Conservation (phyloP, 2,329 filamentous ascomycete genomes). For the Aspergillus proliferans region DNA sequence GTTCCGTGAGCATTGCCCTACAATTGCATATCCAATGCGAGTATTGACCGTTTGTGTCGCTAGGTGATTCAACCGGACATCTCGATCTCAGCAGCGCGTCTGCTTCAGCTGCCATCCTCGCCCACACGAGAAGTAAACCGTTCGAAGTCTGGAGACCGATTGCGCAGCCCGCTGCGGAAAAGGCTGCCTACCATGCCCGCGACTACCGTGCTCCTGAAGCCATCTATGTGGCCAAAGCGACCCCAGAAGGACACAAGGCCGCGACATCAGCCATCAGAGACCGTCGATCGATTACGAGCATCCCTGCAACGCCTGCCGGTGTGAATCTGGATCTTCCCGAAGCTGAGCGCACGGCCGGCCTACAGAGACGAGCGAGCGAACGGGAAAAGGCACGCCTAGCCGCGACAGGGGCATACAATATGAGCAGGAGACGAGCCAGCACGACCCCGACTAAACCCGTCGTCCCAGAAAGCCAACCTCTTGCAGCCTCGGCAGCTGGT, state of each 20-base stretch:
- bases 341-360: slow-evolving; percentile 59
- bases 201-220: slow-evolving; percentile 46
- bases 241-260: slow-evolving; percentile 64
- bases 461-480: slow-evolving; percentile 43
- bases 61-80: slow-evolving; percentile 34
- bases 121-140: slow-evolving; percentile 61
- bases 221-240: slow-evolving; percentile 37
- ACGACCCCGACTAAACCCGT: slow-evolving; percentile 50
- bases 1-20: slow-evolving; percentile 15
- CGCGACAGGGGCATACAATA: slow-evolving; percentile 68
- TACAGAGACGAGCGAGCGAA: slow-evolving; percentile 36
- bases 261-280: slow-evolving; percentile 56
- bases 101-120: slow-evolving; percentile 63
- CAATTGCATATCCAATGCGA: not conserved
- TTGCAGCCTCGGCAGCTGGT: slow-evolving; percentile 65
- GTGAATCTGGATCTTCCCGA: slow-evolving; percentile 47
- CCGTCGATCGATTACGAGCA: slow-evolving; percentile 11
- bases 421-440: slow-evolving; percentile 55
- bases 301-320: slow-evolving; percentile 7
- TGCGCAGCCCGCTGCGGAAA: slow-evolving; percentile 53
- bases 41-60: slow-evolving; percentile 1
- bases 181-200: slow-evolving; percentile 54
- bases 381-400: slow-evolving; percentile 64
- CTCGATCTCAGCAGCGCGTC: slow-evolving; percentile 53
- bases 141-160: slow-evolving; percentile 62